Percentiles rank a stretch among this genome's conserved stretches.
phyloP scores from a whole-genome alignment of 2,329 filamentous ascomycete genomes.

The Grosmannia serpens region DNA sequence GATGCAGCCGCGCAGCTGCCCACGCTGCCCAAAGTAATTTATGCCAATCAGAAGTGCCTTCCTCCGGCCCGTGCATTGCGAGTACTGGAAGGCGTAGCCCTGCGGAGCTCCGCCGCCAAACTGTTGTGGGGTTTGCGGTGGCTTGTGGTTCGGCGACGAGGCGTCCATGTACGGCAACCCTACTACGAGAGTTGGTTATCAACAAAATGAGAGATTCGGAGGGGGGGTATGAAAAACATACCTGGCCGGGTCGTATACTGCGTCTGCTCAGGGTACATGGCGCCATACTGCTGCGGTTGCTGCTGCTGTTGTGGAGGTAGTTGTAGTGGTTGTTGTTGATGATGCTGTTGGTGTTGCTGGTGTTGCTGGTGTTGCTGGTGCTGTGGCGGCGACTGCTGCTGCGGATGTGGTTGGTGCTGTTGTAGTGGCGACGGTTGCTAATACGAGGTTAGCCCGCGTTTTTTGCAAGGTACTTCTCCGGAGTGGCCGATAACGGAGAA shows the following conservation, averaged over 20 bases:
- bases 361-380: constrained; percentile 16
- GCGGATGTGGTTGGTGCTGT: neutral
- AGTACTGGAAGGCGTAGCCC: constrained; percentile 80
- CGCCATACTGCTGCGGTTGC: constrained; percentile 18
- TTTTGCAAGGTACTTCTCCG: too few relatives aligned
- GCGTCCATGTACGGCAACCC: constrained; percentile 40
- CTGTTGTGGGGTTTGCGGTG: constrained; percentile 54
- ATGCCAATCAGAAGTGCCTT: constrained; percentile 90
- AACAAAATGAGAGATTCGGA: neutral
- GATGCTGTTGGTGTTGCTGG: neutral
- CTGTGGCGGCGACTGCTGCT: constrained; percentile 23
- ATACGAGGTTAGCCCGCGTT: neutral
- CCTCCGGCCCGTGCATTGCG: constrained; percentile 74
- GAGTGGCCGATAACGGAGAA: neutral
- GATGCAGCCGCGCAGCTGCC: constrained; percentile 85
- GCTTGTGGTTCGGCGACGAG: constrained; percentile 23
- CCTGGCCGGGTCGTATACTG: constrained; percentile 26
- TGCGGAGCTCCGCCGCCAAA: constrained; percentile 74
- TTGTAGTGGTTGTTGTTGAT: neutral
- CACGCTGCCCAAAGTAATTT: constrained; percentile 83
- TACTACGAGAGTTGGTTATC: constrained; percentile 22
- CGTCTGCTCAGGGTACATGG: constrained; percentile 1
- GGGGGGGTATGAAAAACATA: neutral
- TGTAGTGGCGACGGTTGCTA: neutral
- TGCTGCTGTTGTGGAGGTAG: neutral